Base-by-base conservation (phyloP, 2,329 filamentous ascomycete genomes). In the Gnomoniopsis smithogilvyi region DNA sequence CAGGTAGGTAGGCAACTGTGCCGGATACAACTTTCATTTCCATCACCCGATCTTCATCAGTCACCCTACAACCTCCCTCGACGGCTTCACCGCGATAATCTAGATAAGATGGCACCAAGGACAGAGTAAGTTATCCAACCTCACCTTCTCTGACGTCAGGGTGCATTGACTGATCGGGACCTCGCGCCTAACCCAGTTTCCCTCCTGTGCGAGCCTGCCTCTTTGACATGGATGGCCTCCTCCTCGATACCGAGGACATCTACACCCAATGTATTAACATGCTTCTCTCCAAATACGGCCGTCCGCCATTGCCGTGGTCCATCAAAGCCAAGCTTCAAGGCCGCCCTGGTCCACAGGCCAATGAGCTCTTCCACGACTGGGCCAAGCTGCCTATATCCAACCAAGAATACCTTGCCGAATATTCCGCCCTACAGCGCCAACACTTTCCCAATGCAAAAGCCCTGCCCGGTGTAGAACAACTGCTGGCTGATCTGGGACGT, bases 211-310 rank as follows among this genome's bases (percentile, higher is more conserved):
- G 92, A 66, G 95, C 94, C 66, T 97, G 93, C 74, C 87, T 99
- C 64, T 98, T 99, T 73, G 95, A 99, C 79, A 97, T 98, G 93
- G 95, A 99, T 74, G 95, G 95, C 62, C 88, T 99, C 38, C 85
- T 99, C 21, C 90, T 99, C 70, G 88, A 98, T 75, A 92, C 91
- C 36, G 95, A 98, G 78, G 95, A 98, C 68, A 74, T 86, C 58
- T 98, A 98, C 79, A 95, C 92, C 0, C 72, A 84, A 26, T 89
- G 90, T 74, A 89, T 92, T 62, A 97, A 99, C 76, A 79, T 85
- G 24, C 83, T 98, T 41, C 87, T 99, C 43, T 79, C 81, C 58
- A 86, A 89, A 69, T 91, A 95, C 73, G 83, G 81, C 67, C 86
- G 85, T 52, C 89, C 91, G 1, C 72, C 78, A 15, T 79, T 98